A percentile compares a stretch with the other conserved stretches of the same genome.
Evolutionary conservation across 352 stramenopile genomes (phyloP).

Genomic region (Phytophthora hybrid): DNA sequence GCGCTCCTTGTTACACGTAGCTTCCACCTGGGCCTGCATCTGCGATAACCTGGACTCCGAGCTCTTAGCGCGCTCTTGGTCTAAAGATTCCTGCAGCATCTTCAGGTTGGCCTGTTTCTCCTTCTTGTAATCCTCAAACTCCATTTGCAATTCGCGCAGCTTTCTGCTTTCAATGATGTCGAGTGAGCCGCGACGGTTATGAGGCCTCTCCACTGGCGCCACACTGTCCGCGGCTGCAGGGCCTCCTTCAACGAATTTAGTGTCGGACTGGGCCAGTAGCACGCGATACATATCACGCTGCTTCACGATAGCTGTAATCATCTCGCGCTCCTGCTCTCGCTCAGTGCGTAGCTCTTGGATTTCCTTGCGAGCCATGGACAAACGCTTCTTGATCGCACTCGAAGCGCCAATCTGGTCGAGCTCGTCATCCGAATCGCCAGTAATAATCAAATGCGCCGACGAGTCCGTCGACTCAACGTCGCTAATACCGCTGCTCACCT

Average conservation of each 20-base stretch:
- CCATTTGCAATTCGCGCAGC: conserved; percentile 66
- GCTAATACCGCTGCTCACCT: conserved; percentile 15
- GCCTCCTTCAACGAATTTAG: conserved; percentile 54
- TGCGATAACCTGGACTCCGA: conserved; percentile 61
- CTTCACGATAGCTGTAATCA: conserved; percentile 95
- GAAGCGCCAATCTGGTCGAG: conserved; percentile 42
- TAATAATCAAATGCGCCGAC: conserved; percentile 59
- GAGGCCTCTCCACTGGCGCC: conserved; percentile 19
- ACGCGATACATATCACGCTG: conserved; percentile 97
- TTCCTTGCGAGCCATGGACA: conserved; percentile 77
- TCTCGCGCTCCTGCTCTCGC: conserved; percentile 83
- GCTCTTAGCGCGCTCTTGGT: conserved; percentile 58
- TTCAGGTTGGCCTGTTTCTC: conserved; percentile 76
- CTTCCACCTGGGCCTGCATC: conserved; percentile 79
- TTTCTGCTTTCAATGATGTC: conserved; percentile 51
- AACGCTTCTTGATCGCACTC: conserved; percentile 52
- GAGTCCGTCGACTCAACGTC: conserved; percentile 33
- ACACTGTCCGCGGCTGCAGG: conserved; percentile 15
- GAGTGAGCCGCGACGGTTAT: conserved; percentile 39
- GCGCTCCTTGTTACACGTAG: conserved; percentile 70
- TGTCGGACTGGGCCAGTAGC: conserved; percentile 92
- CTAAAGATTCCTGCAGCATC: conserved; percentile 72
- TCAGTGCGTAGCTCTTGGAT: conserved; percentile 79
- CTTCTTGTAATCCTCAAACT: conserved; percentile 85
- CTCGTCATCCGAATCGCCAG: conserved; percentile 75